phyloP scores from a whole-genome alignment of 371 early-diverging fungal genomes.

The Syncephalastrum racemosum region DNA sequence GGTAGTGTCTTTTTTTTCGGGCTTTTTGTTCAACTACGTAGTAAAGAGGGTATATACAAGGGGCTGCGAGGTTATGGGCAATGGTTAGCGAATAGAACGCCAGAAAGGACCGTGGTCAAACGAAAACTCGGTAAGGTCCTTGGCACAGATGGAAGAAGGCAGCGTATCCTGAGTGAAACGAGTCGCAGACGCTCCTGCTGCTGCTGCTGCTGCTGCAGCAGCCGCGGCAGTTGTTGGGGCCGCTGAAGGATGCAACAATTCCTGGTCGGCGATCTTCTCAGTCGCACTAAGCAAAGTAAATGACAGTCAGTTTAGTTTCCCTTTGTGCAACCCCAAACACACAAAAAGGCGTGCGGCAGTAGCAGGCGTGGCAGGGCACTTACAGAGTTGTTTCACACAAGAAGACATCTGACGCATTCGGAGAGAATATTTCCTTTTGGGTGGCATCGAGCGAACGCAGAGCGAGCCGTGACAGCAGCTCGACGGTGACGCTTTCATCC shows the following conservation, averaged over 20 bases:
- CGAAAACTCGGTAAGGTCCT: constrained; percentile 32
- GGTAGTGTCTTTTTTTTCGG: background rate
- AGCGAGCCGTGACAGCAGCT: constrained; percentile 22
- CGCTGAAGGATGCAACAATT: constrained; percentile 7
- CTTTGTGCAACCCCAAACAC: background rate
- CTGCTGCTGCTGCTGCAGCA: background rate
- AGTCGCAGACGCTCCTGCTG: constrained; percentile 2
- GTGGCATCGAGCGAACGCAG: constrained; percentile 22
- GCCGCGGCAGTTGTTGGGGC: background rate
- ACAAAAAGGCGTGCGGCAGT: constrained; percentile 2
- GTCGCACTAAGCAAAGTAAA: constrained; percentile 2
- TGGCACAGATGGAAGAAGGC: constrained; percentile 37
- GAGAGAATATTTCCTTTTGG: constrained; percentile 19
- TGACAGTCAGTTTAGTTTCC: background rate
- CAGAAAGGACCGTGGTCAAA: constrained; percentile 40
- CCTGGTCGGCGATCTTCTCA: constrained; percentile 1
- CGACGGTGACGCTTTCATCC: constrained; percentile 19
- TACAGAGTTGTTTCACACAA: constrained; percentile 30
- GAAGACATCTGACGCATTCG: constrained; percentile 39
- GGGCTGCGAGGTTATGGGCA: background rate
- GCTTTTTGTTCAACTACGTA: background rate
- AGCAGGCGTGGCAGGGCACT: constrained; percentile 8
- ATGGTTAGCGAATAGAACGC: constrained; percentile 24
- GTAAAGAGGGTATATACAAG: constrained; percentile 1
- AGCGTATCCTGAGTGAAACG: constrained; percentile 20